Evolutionary conservation across 495 filamentous ascomycete species (phyloP).

Genomic region (Tetracladium setigerum): DNA sequence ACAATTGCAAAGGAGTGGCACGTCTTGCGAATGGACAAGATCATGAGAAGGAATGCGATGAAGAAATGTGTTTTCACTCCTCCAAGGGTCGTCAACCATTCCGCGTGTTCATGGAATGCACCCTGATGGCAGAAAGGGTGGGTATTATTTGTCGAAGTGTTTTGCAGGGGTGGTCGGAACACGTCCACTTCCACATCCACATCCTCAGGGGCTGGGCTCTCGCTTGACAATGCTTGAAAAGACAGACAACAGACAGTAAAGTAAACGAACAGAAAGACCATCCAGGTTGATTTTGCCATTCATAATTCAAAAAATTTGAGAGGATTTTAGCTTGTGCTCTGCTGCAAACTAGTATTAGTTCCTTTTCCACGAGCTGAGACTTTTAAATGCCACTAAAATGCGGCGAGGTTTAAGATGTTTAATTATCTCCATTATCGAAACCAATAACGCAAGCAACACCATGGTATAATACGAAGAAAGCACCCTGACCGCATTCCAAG

Average conservation of each 20-base stretch:
- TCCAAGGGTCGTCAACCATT: background rate
- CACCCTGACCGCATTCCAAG: background rate
- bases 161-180: background rate
- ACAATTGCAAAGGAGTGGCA: slow-evolving; percentile 20
- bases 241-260: too few species aligned
- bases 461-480: slow-evolving; percentile 9
- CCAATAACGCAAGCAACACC: background rate
- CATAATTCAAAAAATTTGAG: too few species aligned
- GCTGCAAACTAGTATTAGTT: background rate
- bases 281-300: too few species aligned
- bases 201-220: too few species aligned
- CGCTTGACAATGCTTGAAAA: too few species aligned
- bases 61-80: background rate
- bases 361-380: background rate
- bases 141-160: background rate
- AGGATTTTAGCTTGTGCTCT: too few species aligned
- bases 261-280: too few species aligned
- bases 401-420: too few species aligned
- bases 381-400: background rate
- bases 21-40: slow-evolving; percentile 17
- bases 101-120: background rate
- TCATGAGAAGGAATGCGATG: slow-evolving; percentile 4
- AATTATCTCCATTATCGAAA: too few species aligned
- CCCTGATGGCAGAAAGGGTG: too few species aligned
- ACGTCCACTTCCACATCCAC: too few species aligned